Base-by-base conservation (phyloP, 345 rosid species). In the Leavenworthia alabamica region DNA sequence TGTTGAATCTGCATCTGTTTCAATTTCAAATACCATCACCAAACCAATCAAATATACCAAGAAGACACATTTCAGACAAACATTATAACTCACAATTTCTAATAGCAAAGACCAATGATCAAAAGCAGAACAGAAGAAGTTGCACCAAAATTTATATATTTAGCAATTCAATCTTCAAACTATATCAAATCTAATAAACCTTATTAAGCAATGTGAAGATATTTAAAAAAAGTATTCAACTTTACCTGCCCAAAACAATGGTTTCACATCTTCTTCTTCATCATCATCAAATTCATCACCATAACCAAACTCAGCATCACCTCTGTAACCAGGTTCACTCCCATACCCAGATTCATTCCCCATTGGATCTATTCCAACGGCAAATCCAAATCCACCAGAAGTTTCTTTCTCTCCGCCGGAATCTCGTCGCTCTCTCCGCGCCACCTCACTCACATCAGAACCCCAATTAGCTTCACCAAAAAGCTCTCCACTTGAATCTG, bases 401-500 rank as follows among this genome's bases (percentile, higher is more conserved):
- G 67, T 79, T 72, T 85, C 87, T 19, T 76, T 83, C 73, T 79
- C 86, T 32, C 64, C 77, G 16, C 80, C 75, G 37, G 78, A 70
- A 44, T 80, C 91, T 68, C 74, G 66, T 78, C 86, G 75, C 33
- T 79, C 91, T 78, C 71, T 78, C 75, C 75, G 74, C 17, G 85
- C 94, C 28, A 84, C 94, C 70, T 93, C 96, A 29, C 96, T 87
- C 52, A 81, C 94, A 70, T 89, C 97, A 7, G 97, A 93, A 12
- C 80, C 89, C 97, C 97, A 93, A 64, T 82, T 80, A 8, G 84
- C 75, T 39, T 86, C 96, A 16, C 79, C 80, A 22, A 89, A 93
- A 39, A 93, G 81, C 80, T 93, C 97, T 11, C 97, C 99, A 36
- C 99, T 93, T 13, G 99, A 93, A 73, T 93, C 99, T 36, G 99